Percentiles rank a stretch among this genome's conserved stretches.
These are phyloP conservation scores for Pseudozyma pruni DNA, from an alignment of 1,284 basidiomycete species.

Conservation along the genomic window DNA sequence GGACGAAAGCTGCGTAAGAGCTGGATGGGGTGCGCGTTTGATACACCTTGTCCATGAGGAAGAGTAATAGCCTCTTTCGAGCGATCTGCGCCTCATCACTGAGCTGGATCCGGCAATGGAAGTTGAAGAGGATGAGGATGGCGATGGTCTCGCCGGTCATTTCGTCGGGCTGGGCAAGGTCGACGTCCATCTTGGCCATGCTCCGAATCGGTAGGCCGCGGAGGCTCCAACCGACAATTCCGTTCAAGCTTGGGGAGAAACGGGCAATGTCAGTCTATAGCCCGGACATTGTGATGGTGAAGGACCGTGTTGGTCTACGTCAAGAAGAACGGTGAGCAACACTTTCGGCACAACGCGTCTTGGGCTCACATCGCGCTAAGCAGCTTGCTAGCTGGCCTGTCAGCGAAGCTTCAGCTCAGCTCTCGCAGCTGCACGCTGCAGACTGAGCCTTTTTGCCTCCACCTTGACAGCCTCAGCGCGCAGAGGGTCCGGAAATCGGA, in stretches of 20 bases:
- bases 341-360: neutral
- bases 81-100: constrained; percentile 30
- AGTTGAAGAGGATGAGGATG: constrained; percentile 49
- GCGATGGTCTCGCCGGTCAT: constrained; percentile 44
- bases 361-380: neutral
- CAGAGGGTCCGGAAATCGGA: constrained; percentile 28
- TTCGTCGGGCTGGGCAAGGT: constrained; percentile 30
- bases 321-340: constrained; percentile 3
- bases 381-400: too few species aligned
- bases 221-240: too few species aligned
- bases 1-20: constrained; percentile 20
- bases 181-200: constrained; percentile 22
- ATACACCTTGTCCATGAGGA: constrained; percentile 51
- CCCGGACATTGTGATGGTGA: too few species aligned
- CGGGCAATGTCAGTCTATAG: too few species aligned
- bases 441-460: constrained; percentile 9
- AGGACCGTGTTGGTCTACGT: constrained; percentile 1
- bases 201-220: neutral
- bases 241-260: too few species aligned
- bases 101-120: constrained; percentile 44
- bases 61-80: constrained; percentile 35
- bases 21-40: constrained; percentile 14
- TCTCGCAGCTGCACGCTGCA: neutral
- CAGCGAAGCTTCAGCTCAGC: neutral
- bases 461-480: constrained; percentile 7